Evolutionary conservation across 176 grass and related monocot species (phyloP).

Genomic region (Phoenix dactylifera): DNA sequence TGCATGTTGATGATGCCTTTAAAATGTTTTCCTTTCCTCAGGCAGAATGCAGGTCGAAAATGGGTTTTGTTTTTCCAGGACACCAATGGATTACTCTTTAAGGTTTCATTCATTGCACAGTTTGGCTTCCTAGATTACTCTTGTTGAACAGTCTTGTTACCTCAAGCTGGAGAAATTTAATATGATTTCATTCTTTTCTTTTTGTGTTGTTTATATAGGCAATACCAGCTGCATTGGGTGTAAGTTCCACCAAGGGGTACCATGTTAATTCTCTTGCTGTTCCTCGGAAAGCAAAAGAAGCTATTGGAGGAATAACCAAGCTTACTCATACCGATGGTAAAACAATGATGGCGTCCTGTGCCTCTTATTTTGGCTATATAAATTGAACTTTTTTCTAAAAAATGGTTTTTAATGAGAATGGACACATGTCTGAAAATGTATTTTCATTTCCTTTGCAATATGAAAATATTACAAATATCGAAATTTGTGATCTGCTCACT

Average conservation of each 20-base stretch:
- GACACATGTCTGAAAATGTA: too few species aligned
- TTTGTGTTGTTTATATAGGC: slow-evolving; percentile 30
- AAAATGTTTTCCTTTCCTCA: slow-evolving; percentile 23
- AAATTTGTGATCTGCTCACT: too few species aligned
- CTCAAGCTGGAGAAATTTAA: too few species aligned
- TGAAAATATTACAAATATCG: too few species aligned
- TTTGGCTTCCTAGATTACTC: background rate
- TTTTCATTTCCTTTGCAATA: too few species aligned
- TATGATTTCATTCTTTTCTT: too few species aligned
- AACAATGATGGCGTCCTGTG: too few species aligned
- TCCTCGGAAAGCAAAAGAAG: slow-evolving; percentile 92
- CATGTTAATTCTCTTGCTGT: slow-evolving; percentile 96
- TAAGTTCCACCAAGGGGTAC: slow-evolving; percentile 80
- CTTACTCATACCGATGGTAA: slow-evolving; percentile 85
- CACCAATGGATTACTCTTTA: slow-evolving; percentile 94
- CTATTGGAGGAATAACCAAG: slow-evolving; percentile 98
- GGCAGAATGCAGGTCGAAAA: slow-evolving; percentile 49
- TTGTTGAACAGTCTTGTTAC: background rate
- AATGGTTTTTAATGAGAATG: too few species aligned
- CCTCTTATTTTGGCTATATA: too few species aligned
- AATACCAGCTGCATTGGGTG: slow-evolving; percentile 91
- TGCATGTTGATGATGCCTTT: too few species aligned
- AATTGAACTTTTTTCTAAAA: too few species aligned
- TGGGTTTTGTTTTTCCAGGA: slow-evolving; percentile 99
- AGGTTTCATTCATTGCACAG: slow-evolving; percentile 34